Conservation (phyloP, 768 basidiomycete species). For the Tubosaeta brunneosetosa region DNA sequence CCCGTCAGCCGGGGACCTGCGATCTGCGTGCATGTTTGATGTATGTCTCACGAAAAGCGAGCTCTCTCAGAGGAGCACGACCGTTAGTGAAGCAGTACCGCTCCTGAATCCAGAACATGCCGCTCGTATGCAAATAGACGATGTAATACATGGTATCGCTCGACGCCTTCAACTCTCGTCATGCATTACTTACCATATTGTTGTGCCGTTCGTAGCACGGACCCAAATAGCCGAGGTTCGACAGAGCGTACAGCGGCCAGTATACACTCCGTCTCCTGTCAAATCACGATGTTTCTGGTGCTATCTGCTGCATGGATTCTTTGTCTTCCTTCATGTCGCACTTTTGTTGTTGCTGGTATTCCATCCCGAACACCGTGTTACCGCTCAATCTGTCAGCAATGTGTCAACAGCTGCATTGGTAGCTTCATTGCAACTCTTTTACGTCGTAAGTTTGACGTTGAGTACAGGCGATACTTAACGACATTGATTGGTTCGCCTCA, state of each 20-base stretch:
- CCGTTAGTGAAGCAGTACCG: not conserved
- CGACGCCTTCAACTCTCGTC: not conserved
- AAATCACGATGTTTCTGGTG: not conserved
- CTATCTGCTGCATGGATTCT: not conserved
- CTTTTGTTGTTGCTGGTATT: not conserved
- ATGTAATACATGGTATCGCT: not conserved
- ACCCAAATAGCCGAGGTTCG: not conserved
- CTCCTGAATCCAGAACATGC: not conserved
- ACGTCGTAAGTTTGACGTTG: not conserved
- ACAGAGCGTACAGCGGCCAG: not conserved
- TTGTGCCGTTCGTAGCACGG: not conserved
- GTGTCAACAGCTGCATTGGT: not conserved
- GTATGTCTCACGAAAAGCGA: not conserved
- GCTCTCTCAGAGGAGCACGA: too few relatives aligned
- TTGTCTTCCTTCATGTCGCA: not conserved
- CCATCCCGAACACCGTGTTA: not conserved
- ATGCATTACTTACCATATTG: too few relatives aligned
- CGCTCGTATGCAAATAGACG: not conserved
- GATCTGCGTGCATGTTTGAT: not conserved
- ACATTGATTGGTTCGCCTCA: not conserved
- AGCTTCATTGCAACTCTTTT: not conserved
- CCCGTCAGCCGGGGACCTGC: not conserved
- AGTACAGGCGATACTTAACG: not conserved
- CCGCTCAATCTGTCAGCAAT: not conserved
- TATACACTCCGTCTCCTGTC: too few relatives aligned